Evolutionary conservation across 129 eudicot genomes (phyloP).

Genomic region (Saussurea involucrata): DNA sequence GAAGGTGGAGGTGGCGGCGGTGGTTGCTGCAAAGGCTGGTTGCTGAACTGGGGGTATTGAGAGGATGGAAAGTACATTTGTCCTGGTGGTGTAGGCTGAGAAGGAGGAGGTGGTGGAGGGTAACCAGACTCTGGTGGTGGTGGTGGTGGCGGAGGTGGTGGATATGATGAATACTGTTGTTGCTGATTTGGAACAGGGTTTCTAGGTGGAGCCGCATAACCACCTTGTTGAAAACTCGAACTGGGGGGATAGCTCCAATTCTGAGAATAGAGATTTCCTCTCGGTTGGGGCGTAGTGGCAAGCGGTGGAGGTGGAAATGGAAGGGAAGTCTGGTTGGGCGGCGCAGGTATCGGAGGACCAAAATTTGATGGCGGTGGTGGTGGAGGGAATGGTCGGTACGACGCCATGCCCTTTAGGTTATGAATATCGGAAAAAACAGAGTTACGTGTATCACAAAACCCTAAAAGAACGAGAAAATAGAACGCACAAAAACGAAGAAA

Average conservation of each 20-base stretch:
- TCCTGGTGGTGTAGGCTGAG: constrained; percentile 30
- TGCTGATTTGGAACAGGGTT: constrained; percentile 53
- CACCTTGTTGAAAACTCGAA: constrained; percentile 34
- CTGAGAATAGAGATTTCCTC: constrained; percentile 57
- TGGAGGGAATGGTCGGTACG: constrained; percentile 82
- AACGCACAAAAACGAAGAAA: background rate
- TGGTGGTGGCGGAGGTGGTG: constrained; percentile 51
- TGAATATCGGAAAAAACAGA: background rate
- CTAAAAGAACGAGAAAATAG: constrained; percentile 8
- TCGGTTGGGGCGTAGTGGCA: constrained; percentile 35
- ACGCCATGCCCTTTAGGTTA: constrained; percentile 46
- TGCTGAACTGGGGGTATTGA: constrained; percentile 56
- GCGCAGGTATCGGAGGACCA: constrained; percentile 47
- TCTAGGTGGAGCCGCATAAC: constrained; percentile 31
- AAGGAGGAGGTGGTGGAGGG: constrained; percentile 66
- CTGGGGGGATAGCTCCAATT: constrained; percentile 55
- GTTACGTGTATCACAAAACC: constrained; percentile 21
- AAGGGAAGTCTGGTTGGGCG: constrained; percentile 45
- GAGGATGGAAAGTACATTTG: constrained; percentile 61
- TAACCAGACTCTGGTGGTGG: constrained; percentile 54
- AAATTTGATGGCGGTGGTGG: constrained; percentile 63
- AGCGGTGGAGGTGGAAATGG: constrained; percentile 47
- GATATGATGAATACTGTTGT: constrained; percentile 38
- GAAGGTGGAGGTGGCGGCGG: constrained; percentile 47
- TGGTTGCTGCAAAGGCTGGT: constrained; percentile 42